Evolutionary conservation across 176 grass and related monocot genomes (phyloP).

Genomic region (Paspalum vaginatum): DNA sequence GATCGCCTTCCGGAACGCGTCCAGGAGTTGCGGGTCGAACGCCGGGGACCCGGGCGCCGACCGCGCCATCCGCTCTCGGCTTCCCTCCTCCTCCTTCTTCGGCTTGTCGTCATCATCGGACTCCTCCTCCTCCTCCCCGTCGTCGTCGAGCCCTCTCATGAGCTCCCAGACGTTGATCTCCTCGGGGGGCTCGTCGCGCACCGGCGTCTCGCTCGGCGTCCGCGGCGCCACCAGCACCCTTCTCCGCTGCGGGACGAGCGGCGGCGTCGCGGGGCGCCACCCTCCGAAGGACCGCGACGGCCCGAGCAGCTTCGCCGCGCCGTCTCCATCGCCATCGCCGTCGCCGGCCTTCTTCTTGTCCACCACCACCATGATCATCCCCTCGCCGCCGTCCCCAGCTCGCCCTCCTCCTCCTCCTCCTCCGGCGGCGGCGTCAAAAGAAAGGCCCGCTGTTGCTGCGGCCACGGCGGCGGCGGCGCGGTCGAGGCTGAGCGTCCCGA

Average conservation of each 20-base stretch:
- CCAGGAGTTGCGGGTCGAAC: slow-evolving; percentile 56
- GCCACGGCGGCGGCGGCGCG: slow-evolving; percentile 24
- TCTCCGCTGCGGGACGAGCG: slow-evolving; percentile 18
- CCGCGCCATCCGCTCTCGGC: not conserved
- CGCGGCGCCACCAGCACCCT: slow-evolving; percentile 22
- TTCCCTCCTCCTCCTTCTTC: not conserved
- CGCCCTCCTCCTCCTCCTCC: not conserved
- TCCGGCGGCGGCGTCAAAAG: not conserved
- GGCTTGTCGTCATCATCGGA: not conserved
- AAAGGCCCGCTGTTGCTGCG: not conserved
- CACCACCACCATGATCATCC: slow-evolving; percentile 5
- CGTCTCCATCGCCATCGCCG: not conserved
- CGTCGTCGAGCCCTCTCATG: slow-evolving; percentile 79
- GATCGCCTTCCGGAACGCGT: slow-evolving; percentile 51
- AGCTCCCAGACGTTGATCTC: slow-evolving; percentile 96
- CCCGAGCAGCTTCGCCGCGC: not conserved
- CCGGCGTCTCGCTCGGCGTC: slow-evolving; percentile 81
- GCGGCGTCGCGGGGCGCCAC: not conserved
- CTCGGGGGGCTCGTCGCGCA: slow-evolving; percentile 66
- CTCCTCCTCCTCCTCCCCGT: slow-evolving; percentile 6
- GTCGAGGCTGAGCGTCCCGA: slow-evolving; percentile 66
- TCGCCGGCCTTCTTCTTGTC: slow-evolving; percentile 27
- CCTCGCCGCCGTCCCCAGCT: not conserved
- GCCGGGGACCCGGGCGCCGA: slow-evolving; percentile 38
- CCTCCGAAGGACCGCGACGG: not conserved